phyloP scores from a whole-genome alignment of 345 rosid genomes.

The Clausena lansium region DNA sequence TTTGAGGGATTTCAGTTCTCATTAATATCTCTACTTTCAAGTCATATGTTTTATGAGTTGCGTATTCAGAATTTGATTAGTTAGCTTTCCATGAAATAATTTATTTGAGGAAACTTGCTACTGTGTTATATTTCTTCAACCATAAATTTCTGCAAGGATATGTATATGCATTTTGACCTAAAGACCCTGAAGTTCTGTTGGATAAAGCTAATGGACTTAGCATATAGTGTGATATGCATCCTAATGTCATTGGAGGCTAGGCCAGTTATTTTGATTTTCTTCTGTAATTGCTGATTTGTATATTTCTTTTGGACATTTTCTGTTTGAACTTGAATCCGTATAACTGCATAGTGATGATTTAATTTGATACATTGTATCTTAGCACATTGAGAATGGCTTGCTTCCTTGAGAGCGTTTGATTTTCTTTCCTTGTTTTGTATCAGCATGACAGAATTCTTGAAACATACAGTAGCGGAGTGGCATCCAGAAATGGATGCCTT shows the following conservation, averaged over 20 bases:
- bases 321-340: neutral
- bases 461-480: too few relatives aligned
- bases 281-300: neutral
- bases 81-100: neutral
- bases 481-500: neutral
- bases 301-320: neutral
- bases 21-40: neutral
- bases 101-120: neutral
- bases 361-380: neutral
- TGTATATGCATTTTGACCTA: neutral
- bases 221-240: neutral
- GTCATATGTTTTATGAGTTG: neutral
- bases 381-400: neutral
- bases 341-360: neutral
- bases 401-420: neutral
- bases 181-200: neutral
- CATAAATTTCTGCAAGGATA: neutral
- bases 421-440: neutral
- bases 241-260: neutral
- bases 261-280: neutral
- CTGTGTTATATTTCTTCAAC: neutral
- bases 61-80: neutral
- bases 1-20: neutral
- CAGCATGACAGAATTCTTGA: neutral
- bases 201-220: neutral